Conservation (phyloP, 805 yeast genomes). For the Komagataella kurtzmanii region DNA sequence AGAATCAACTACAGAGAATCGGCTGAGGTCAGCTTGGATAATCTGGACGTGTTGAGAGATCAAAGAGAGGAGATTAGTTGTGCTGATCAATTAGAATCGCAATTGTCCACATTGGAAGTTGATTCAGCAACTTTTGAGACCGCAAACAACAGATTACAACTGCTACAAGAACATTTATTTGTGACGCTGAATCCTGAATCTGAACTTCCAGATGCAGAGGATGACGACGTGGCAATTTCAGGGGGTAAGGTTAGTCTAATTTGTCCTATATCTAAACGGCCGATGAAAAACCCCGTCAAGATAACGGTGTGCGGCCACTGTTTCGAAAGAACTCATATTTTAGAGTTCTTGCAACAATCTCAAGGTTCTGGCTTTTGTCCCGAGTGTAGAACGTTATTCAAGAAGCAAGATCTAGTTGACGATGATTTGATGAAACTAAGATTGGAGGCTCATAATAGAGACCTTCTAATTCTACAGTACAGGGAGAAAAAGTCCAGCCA, state of each 20-base stretch:
- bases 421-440: constrained; percentile 47
- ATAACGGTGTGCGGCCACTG: constrained; percentile 48
- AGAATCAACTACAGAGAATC: neutral
- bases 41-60: neutral
- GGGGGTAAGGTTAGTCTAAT: constrained; percentile 60
- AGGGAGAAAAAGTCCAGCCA: neutral
- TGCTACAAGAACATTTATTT: constrained; percentile 27
- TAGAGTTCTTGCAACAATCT: constrained; percentile 15
- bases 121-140: neutral
- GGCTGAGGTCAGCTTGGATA: neutral
- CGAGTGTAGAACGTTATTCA: constrained; percentile 28
- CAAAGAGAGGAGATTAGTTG: neutral
- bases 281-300: constrained; percentile 40
- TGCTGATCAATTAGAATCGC: neutral
- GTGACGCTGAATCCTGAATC: constrained; percentile 46
- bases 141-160: neutral
- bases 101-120: neutral
- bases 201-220: constrained; percentile 38
- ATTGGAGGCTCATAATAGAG: constrained; percentile 24
- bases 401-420: constrained; percentile 20
- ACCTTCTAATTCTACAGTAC: constrained; percentile 1
- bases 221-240: constrained; percentile 49
- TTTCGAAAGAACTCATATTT: constrained; percentile 36
- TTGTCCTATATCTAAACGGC: constrained; percentile 51
- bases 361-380: constrained; percentile 34